Evolutionary conservation across 1,139 yeast species (phyloP).

Genomic region (Sugiyamaella neomexicana): DNA sequence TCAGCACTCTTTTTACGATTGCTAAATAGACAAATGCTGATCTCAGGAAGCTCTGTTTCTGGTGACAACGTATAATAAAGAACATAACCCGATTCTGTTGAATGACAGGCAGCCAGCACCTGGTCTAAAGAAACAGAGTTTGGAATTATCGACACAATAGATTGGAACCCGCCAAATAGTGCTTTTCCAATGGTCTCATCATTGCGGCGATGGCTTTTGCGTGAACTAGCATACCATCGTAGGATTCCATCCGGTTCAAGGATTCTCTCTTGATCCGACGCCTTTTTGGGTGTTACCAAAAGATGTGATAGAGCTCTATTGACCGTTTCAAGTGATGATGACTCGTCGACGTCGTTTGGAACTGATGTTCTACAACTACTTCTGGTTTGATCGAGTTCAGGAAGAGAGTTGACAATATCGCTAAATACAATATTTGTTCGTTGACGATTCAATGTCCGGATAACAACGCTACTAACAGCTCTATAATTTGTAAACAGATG

Average conservation of each 20-base stretch:
- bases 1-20: conserved; percentile 26
- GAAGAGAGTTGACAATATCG: conserved; percentile 33
- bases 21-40: conserved; percentile 30
- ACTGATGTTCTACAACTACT: too few relatives aligned
- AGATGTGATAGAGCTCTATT: conserved; percentile 31
- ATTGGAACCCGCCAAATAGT: conserved; percentile 27
- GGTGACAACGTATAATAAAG: conserved; percentile 24
- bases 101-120: conserved; percentile 25
- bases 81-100: conserved; percentile 28
- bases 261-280: conserved; percentile 36
- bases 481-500: conserved; percentile 42
- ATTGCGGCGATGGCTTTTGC: conserved; percentile 4
- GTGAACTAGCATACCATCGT: conserved; percentile 30
- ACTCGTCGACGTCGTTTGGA: too few relatives aligned
- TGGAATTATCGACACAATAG: conserved; percentile 21
- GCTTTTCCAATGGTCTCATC: conserved; percentile 31
- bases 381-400: conserved; percentile 31
- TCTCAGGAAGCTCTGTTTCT: conserved; percentile 8
- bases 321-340: conserved; percentile 19
- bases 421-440: conserved; percentile 40
- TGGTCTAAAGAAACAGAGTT: conserved; percentile 19
- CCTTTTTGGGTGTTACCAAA: conserved; percentile 34
- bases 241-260: conserved; percentile 38
- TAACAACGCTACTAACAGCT: conserved; percentile 41
- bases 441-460: conserved; percentile 40